Percentiles rank a stretch among this genome's conserved stretches.
These are phyloP conservation scores for Arachnomyces sp. DNA, from an alignment of 2,329 filamentous ascomycete genomes.

Conservation along the genomic window DNA sequence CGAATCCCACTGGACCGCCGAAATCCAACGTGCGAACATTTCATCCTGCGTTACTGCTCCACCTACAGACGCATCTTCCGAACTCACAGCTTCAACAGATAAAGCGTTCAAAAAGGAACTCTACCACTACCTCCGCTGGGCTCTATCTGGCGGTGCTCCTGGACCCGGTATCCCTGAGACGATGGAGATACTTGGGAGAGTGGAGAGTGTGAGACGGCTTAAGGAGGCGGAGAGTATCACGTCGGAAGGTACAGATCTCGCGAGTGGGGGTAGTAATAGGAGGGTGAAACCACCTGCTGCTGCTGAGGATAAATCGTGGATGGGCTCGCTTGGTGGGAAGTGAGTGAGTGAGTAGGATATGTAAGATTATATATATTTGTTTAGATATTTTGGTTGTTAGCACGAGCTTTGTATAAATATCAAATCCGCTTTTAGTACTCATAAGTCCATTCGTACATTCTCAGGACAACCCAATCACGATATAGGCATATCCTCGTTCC, in stretches of 20 bases:
- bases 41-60: conserved; percentile 23
- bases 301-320: conserved; percentile 23
- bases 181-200: conserved; percentile 49
- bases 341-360: background rate
- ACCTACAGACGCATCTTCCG: conserved; percentile 10
- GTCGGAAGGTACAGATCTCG: conserved; percentile 7
- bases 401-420: no score
- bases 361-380: conserved; percentile 1
- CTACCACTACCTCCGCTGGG: conserved; percentile 52
- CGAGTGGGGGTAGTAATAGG: conserved; percentile 14
- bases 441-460: no score
- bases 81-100: conserved; percentile 20
- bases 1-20: conserved; percentile 31
- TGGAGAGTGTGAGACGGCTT: conserved; percentile 43
- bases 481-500: no score
- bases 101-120: conserved; percentile 39
- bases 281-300: background rate
- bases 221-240: conserved; percentile 32
- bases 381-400: no score
- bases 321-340: conserved; percentile 25
- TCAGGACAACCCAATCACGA: no score
- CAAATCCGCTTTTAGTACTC: no score
- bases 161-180: conserved; percentile 48
- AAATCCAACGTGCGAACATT: conserved; percentile 35
- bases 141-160: conserved; percentile 44